Evolutionary conservation across 2,329 filamentous ascomycete genomes (phyloP).

Genomic region (Samsoniella hepiali): DNA sequence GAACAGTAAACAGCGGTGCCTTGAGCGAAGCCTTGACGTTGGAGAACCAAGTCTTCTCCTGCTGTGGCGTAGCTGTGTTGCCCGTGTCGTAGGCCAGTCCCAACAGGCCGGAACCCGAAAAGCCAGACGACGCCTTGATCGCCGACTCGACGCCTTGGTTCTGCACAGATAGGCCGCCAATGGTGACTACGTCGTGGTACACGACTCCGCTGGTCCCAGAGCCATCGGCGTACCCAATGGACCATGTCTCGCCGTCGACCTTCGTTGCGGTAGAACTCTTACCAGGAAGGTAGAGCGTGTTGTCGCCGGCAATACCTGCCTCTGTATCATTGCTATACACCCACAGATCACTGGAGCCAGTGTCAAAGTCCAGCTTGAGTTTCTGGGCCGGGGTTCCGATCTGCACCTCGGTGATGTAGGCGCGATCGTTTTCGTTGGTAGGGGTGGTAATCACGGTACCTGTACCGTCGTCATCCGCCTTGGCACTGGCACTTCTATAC

Average conservation of each 20-base stretch:
- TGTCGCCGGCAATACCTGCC: slow-evolving; percentile 28
- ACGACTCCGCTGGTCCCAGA: slow-evolving; percentile 42
- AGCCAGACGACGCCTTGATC: slow-evolving; percentile 38
- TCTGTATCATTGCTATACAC: slow-evolving; percentile 32
- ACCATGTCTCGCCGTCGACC: slow-evolving; percentile 38
- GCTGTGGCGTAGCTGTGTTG: slow-evolving; percentile 26
- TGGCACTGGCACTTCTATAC: too few relatives aligned
- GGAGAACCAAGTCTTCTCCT: slow-evolving; percentile 33
- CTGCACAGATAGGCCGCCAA: slow-evolving; percentile 40
- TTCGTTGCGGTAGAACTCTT: slow-evolving; percentile 37
- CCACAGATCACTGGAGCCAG: slow-evolving; percentile 41
- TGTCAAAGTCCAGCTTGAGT: slow-evolving; percentile 40
- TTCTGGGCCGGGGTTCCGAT: slow-evolving; percentile 35
- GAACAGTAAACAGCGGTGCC: slow-evolving; percentile 11
- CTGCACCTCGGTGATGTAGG: not conserved
- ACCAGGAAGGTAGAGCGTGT: slow-evolving; percentile 37
- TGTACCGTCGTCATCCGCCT: too few relatives aligned
- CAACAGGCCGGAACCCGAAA: slow-evolving; percentile 44
- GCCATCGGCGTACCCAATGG: slow-evolving; percentile 43
- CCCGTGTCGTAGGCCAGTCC: slow-evolving; percentile 28
- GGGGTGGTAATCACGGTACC: not conserved
- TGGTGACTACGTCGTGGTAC: slow-evolving; percentile 40
- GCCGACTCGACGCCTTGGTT: slow-evolving; percentile 44
- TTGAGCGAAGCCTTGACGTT: slow-evolving; percentile 26
- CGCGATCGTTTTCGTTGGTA: not conserved